Evolutionary conservation across 2,329 filamentous ascomycete species (phyloP).

Genomic region (Xylogone sp.): DNA sequence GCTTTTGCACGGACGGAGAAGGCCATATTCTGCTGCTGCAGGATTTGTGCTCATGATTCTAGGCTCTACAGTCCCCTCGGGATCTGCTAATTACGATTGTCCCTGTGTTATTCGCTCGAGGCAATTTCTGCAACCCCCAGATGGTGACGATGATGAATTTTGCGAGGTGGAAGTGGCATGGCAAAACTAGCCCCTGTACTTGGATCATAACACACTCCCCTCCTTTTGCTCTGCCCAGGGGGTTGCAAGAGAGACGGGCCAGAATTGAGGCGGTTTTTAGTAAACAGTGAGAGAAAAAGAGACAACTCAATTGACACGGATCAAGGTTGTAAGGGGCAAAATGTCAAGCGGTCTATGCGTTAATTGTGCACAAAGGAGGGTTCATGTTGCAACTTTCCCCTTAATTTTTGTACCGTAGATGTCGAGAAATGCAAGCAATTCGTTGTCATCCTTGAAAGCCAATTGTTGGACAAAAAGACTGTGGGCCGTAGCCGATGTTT

Average conservation of each 20-base stretch:
- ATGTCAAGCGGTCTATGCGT: background rate
- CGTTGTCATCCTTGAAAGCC: background rate
- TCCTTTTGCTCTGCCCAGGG: background rate
- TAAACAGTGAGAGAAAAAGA: background rate
- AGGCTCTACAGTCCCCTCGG: background rate
- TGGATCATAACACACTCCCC: background rate
- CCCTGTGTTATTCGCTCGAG: background rate
- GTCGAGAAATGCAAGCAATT: background rate
- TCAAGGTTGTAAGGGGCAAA: background rate
- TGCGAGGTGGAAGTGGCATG: background rate
- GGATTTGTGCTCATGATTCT: background rate
- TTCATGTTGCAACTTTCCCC: background rate
- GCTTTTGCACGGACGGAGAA: background rate
- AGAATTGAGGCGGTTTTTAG: background rate
- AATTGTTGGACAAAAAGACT: slow-evolving; percentile 15
- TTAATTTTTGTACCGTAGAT: background rate
- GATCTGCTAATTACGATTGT: background rate
- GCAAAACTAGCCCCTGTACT: background rate
- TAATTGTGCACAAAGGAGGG: background rate
- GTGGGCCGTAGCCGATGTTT: slow-evolving; percentile 20
- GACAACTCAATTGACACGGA: background rate
- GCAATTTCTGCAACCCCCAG: background rate
- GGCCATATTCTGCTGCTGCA: background rate
- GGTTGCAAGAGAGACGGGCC: background rate
- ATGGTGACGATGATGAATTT: background rate